phyloP scores from a whole-genome alignment of 2,329 filamentous ascomycete species.

The Phyllachora maydis region DNA sequence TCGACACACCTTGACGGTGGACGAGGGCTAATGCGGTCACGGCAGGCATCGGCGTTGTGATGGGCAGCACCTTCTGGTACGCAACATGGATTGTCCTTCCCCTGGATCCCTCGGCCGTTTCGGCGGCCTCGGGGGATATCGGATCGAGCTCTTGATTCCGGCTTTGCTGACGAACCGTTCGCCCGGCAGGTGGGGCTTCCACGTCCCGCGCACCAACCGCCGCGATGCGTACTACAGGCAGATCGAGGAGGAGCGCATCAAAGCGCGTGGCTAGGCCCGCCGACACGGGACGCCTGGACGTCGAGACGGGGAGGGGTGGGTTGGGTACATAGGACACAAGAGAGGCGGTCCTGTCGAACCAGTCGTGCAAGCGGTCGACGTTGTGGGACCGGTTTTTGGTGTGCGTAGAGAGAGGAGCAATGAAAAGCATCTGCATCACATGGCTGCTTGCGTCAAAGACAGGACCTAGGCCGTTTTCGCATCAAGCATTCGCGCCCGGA shows the following conservation, averaged over 20 bases:
- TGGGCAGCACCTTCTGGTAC: conserved; percentile 38
- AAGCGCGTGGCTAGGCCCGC: no score
- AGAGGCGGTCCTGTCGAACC: no score
- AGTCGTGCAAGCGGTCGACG: no score
- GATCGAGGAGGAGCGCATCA: conserved; percentile 35
- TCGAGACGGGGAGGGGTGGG: conserved; percentile 1
- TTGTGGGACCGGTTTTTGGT: no score
- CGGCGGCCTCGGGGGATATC: background rate
- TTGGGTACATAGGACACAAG: background rate
- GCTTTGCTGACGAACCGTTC: conserved; percentile 1
- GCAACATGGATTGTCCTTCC: no score
- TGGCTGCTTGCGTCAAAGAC: no score
- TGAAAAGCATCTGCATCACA: no score
- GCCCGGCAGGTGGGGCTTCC: conserved; percentile 35
- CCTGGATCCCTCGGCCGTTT: no score
- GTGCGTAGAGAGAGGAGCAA: no score
- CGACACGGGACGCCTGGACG: conserved; percentile 8
- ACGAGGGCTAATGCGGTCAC: background rate
- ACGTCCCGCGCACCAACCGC: conserved; percentile 35
- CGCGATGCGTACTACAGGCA: conserved; percentile 38
- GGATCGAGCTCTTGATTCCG: background rate
- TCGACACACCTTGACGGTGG: background rate
- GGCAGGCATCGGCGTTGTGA: conserved; percentile 28
- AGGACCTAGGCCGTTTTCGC: no score
- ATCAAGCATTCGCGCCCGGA: no score